These are phyloP conservation scores for Verticillium dahliae DNA, from an alignment of 2,329 filamentous ascomycete species.

Conservation along the genomic window DNA sequence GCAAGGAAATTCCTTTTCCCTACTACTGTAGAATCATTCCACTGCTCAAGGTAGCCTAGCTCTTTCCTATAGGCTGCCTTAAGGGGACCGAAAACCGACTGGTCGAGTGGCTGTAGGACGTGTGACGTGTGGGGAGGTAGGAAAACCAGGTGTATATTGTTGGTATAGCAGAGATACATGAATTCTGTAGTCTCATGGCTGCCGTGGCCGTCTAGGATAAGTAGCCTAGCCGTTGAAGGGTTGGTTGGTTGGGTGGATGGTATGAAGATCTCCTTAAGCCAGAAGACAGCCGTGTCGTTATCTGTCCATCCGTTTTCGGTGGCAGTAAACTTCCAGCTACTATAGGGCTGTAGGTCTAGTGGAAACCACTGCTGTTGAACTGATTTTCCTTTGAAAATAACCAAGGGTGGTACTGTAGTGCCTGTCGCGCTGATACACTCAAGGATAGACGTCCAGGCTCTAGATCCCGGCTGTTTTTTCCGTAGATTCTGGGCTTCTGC, in stretches of 20 bases:
- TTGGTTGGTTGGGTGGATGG: not conserved
- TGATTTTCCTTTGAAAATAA: slow-evolving; percentile 1
- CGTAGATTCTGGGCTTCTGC: not conserved
- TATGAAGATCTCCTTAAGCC: slow-evolving; percentile 2
- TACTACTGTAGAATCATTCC: not conserved
- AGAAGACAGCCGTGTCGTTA: not conserved
- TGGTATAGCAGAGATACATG: too few relatives aligned
- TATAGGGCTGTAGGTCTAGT: not conserved
- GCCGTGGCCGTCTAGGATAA: slow-evolving; percentile 1
- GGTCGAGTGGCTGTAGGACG: not conserved
- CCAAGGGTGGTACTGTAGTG: not conserved
- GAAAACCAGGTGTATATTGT: too few relatives aligned
- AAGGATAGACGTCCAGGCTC: not conserved
- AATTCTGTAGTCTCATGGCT: not conserved
- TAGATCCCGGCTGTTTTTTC: not conserved
- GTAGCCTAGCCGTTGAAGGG: not conserved
- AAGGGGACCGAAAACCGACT: not conserved
- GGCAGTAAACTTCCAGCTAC: not conserved
- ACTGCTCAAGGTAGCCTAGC: not conserved
- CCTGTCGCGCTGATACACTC: not conserved
- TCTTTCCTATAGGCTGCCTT: slow-evolving; percentile 1
- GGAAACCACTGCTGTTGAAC: slow-evolving; percentile 4
- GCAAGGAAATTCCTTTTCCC: slow-evolving; percentile 1
- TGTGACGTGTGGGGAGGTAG: not conserved
- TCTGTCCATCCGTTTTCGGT: slow-evolving; percentile 1